Evolutionary conservation across 176 grass and related monocot genomes (phyloP).

Genomic region (Rhynchospora breviuscula): DNA sequence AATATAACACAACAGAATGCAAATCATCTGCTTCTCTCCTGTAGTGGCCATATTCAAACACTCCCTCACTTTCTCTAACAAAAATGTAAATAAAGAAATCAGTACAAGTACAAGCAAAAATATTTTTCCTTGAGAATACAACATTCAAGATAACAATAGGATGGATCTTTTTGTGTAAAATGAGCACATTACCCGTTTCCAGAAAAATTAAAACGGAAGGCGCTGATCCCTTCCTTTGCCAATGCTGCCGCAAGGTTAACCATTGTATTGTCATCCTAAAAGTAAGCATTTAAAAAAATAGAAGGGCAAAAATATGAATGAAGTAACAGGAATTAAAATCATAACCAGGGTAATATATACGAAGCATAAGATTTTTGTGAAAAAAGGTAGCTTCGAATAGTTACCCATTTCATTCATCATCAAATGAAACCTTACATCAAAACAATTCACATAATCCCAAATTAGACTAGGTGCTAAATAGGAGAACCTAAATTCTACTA

Average conservation of each 20-base stretch:
- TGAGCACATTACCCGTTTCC: conserved; percentile 69
- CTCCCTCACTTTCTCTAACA: conserved; percentile 66
- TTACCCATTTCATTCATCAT: no score
- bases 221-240: conserved; percentile 43
- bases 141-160: background rate
- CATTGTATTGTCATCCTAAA: conserved; percentile 52
- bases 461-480: no score
- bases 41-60: conserved; percentile 68
- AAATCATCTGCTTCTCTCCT: conserved; percentile 58
- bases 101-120: background rate
- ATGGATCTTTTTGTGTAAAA: background rate
- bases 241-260: conserved; percentile 50
- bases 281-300: background rate
- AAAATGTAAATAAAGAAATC: conserved; percentile 5
- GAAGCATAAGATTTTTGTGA: background rate
- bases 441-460: no score
- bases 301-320: background rate
- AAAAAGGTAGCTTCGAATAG: no score
- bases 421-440: no score
- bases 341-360: background rate
- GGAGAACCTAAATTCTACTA: no score
- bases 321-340: background rate
- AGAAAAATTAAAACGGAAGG: conserved; percentile 82
- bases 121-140: background rate
- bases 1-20: conserved; percentile 42